Percentiles rank a stretch among this genome's conserved stretches.
Conservation (phyloP, 2,329 filamentous ascomycete genomes). For the Gnomoniopsis smithogilvyi region DNA sequence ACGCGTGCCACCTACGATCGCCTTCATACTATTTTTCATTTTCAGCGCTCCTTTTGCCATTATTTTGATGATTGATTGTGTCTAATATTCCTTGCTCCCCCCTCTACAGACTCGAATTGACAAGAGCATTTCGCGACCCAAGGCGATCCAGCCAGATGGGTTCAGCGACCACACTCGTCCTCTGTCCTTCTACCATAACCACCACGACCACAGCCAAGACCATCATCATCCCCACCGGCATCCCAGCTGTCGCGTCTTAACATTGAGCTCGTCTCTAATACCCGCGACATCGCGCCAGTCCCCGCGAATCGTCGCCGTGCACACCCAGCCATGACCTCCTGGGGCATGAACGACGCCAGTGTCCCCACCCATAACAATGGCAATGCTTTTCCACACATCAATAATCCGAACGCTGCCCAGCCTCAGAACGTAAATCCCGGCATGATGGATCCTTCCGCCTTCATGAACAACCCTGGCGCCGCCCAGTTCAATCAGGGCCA, state of each 20-base stretch:
- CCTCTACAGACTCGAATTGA: slow-evolving; percentile 9
- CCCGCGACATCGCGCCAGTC: slow-evolving; percentile 11
- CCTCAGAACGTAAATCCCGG: slow-evolving; percentile 37
- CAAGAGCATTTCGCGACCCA: slow-evolving; percentile 16
- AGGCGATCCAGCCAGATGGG: slow-evolving; percentile 45
- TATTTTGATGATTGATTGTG: slow-evolving; percentile 34
- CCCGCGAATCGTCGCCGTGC: slow-evolving; percentile 20
- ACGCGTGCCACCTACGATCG: slow-evolving; percentile 44
- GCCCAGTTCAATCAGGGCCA: slow-evolving; percentile 59
- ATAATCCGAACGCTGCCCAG: slow-evolving; percentile 49
- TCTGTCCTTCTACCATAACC: background rate
- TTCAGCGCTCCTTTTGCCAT: slow-evolving; percentile 39
- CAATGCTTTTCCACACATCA: slow-evolving; percentile 64
- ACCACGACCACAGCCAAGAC: slow-evolving; percentile 1
- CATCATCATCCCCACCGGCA: slow-evolving; percentile 18
- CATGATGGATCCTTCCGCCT: slow-evolving; percentile 66
- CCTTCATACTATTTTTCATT: slow-evolving; percentile 32
- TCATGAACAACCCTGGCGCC: slow-evolving; percentile 52
- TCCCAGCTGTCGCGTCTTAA: background rate
- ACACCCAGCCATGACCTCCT: slow-evolving; percentile 64
- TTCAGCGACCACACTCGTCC: slow-evolving; percentile 26
- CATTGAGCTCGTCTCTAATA: slow-evolving; percentile 4
- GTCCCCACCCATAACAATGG: slow-evolving; percentile 69
- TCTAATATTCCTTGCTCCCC: slow-evolving; percentile 17
- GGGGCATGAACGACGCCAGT: slow-evolving; percentile 65